phyloP scores from a whole-genome alignment of 2,329 filamentous ascomycete genomes.

The Monosporascus sp. region DNA sequence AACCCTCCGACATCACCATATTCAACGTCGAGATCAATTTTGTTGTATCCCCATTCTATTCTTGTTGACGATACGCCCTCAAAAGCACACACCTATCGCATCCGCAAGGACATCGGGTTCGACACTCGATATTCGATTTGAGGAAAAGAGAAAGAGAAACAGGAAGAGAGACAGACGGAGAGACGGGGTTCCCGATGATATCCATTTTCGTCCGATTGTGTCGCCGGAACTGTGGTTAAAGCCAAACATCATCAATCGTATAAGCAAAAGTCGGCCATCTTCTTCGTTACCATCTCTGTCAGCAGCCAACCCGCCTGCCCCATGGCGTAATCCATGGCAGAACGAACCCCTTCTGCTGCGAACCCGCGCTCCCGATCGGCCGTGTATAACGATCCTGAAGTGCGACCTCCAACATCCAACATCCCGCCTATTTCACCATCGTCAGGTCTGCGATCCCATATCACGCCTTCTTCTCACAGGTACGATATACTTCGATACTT shows the following conservation, averaged over 20 bases:
- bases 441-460: slow-evolving; percentile 14
- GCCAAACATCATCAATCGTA: too few species aligned
- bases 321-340: slow-evolving; percentile 67
- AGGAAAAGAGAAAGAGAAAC: not conserved
- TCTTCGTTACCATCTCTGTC: slow-evolving; percentile 6
- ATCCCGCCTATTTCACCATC: slow-evolving; percentile 1
- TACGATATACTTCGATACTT: slow-evolving; percentile 15
- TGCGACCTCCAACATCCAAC: slow-evolving; percentile 40
- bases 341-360: slow-evolving; percentile 47
- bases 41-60: not conserved
- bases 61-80: not conserved
- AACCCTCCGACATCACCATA: not conserved
- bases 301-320: slow-evolving; percentile 33
- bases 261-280: not conserved
- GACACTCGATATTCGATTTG: not conserved
- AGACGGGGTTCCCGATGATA: not conserved
- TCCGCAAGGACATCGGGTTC: not conserved
- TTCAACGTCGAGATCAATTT: not conserved
- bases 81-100: not conserved
- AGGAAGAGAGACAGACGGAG: not conserved
- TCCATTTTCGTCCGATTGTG: not conserved
- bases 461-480: slow-evolving; percentile 20
- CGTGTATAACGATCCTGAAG: slow-evolving; percentile 48
- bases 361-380: slow-evolving; percentile 45
- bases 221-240: not conserved